A percentile compares a stretch with the other conserved stretches of the same genome.
These are phyloP conservation scores for Micromonas commoda DNA, from an alignment of 139 green algal genomes.

Conservation along the genomic window DNA sequence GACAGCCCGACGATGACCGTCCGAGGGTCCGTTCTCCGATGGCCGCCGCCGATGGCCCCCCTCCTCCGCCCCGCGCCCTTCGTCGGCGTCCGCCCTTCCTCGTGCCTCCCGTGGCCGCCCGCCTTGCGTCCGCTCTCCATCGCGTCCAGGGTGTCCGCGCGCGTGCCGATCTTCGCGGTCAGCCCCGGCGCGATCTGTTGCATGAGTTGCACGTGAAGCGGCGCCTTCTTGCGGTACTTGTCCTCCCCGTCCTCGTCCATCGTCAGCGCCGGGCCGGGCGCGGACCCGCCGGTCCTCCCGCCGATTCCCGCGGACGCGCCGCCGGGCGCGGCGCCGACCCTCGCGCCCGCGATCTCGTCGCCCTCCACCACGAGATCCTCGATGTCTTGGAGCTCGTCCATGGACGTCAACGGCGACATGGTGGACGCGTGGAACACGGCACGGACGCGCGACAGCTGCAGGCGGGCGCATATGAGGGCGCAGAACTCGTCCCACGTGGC, in stretches of 20 bases:
- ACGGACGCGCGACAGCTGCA: not conserved
- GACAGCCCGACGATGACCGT: not conserved
- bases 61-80: not conserved
- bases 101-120: not conserved
- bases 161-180: no score
- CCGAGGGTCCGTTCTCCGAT: not conserved
- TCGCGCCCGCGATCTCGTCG: not conserved
- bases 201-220: not conserved
- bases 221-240: not conserved
- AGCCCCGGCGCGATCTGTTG: not conserved
- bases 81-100: not conserved
- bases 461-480: not conserved
- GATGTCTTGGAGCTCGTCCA: constrained; percentile 23
- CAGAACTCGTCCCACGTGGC: constrained; percentile 21
- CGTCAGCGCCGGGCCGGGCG: no score
- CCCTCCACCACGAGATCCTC: constrained; percentile 25
- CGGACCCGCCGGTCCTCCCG: not conserved
- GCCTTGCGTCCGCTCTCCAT: not conserved
- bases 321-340: not conserved
- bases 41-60: not conserved
- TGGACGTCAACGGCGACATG: not conserved
- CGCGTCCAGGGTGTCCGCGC: not conserved
- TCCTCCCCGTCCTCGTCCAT: constrained; percentile 7
- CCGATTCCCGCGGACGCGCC: not conserved
- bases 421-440: constrained; percentile 8